These are phyloP conservation scores for Acacia crassicarpa DNA, from an alignment of 306 rosid species.

Conservation along the genomic window DNA sequence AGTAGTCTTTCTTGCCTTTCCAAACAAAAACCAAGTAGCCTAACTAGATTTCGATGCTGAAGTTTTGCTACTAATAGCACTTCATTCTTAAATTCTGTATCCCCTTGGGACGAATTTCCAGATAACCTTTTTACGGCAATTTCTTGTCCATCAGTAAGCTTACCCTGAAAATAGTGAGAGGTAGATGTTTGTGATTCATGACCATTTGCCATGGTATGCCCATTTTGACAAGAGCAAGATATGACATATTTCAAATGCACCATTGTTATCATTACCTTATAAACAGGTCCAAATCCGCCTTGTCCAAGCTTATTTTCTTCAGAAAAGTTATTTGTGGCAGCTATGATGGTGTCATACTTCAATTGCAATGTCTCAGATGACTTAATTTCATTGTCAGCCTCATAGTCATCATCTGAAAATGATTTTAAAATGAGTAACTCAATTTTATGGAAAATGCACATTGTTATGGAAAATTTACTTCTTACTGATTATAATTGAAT, in stretches of 20 bases:
- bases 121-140: conserved; percentile 55
- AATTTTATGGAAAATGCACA: background rate
- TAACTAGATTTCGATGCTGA: conserved; percentile 51
- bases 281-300: conserved; percentile 63
- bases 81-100: conserved; percentile 53
- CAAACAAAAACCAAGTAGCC: conserved; percentile 47
- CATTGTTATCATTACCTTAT: conserved; percentile 42
- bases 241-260: background rate
- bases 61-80: conserved; percentile 50
- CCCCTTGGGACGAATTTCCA: conserved; percentile 42
- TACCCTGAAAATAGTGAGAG: conserved; percentile 34
- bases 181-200: background rate
- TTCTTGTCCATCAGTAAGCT: conserved; percentile 29
- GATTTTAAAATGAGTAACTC: background rate
- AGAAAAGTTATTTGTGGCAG: conserved; percentile 45
- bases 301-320: conserved; percentile 50
- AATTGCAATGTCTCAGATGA: conserved; percentile 38
- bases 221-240: background rate
- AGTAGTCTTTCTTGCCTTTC: conserved; percentile 45
- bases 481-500: background rate
- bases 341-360: conserved; percentile 31
- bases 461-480: background rate
- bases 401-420: background rate
- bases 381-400: conserved; percentile 15
- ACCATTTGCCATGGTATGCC: background rate